phyloP scores from a whole-genome alignment of 108 stramenopile species.

The Cyclotella baltica region DNA sequence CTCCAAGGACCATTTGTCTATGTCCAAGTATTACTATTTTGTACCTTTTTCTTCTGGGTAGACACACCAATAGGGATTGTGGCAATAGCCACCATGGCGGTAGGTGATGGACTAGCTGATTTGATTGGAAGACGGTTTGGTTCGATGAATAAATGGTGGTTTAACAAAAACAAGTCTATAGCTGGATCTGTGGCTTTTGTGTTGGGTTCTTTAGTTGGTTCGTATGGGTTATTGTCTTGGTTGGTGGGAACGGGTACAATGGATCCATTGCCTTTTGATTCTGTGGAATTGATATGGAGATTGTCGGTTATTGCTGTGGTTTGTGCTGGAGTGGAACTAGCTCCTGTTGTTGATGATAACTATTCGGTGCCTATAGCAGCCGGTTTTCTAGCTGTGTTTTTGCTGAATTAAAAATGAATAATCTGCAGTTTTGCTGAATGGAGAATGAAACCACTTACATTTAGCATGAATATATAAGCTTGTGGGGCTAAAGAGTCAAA shows the following conservation, averaged over 20 bases:
- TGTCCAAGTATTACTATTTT: conserved; percentile 57
- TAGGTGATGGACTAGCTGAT: conserved; percentile 87
- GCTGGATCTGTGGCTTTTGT: conserved; percentile 77
- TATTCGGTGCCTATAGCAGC: conserved; percentile 78
- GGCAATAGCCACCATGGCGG: conserved; percentile 77
- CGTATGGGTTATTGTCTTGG: conserved; percentile 61
- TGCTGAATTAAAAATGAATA: conserved; percentile 41
- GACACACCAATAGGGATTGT: conserved; percentile 63
- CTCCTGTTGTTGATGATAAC: conserved; percentile 84
- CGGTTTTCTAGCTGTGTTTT: conserved; percentile 54
- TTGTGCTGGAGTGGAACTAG: conserved; percentile 70
- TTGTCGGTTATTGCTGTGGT: conserved; percentile 55
- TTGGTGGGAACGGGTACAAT: conserved; percentile 55
- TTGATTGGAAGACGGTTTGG: conserved; percentile 78
- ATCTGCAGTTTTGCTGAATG: too few relatives aligned
- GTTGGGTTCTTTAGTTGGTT: conserved; percentile 45
- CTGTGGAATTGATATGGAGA: conserved; percentile 42
- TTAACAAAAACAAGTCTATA: conserved; percentile 68
- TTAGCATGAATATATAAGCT: too few relatives aligned
- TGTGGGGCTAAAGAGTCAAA: too few relatives aligned
- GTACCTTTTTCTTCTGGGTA: conserved; percentile 75
- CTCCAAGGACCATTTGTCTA: conserved; percentile 88
- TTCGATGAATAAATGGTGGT: conserved; percentile 68
- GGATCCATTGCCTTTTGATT: conserved; percentile 34
- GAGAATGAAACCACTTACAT: too few relatives aligned